phyloP scores from a whole-genome alignment of 768 basidiomycete genomes.

The Mycena filopes region DNA sequence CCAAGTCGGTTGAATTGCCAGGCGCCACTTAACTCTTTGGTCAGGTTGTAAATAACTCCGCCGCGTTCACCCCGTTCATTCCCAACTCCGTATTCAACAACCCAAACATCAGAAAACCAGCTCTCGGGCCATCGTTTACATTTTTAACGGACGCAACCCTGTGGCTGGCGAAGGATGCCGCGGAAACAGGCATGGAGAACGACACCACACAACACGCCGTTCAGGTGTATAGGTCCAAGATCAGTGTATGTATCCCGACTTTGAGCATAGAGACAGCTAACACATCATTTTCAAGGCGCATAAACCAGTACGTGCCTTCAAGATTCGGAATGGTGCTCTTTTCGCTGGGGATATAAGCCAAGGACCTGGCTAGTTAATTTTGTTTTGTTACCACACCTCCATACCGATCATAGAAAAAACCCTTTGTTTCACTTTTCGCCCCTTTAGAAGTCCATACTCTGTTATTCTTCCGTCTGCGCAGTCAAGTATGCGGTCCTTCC shows the following conservation, averaged over 20 bases:
- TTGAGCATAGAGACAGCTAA: neutral
- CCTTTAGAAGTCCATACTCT: neutral
- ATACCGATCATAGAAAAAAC: neutral
- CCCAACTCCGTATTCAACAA: constrained; percentile 31
- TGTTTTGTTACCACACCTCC: too few relatives aligned
- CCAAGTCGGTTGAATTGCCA: neutral
- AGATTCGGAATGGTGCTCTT: constrained; percentile 43
- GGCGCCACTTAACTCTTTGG: neutral
- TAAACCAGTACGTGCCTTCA: constrained; percentile 52
- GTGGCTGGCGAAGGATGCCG: constrained; percentile 61
- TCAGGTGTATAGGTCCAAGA: constrained; percentile 57
- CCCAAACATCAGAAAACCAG: constrained; percentile 66
- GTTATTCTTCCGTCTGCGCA: too few relatives aligned
- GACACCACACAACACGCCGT: constrained; percentile 44
- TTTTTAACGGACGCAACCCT: constrained; percentile 78
- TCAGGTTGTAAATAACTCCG: constrained; percentile 73
- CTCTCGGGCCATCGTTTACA: constrained; percentile 80
- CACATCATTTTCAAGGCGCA: constrained; percentile 43
- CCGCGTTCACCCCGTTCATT: constrained; percentile 34
- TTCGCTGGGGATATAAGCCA: neutral
- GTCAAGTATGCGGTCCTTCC: neutral
- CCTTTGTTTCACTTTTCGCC: neutral
- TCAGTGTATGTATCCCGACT: constrained; percentile 44
- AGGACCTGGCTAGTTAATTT: neutral
- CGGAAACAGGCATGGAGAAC: constrained; percentile 30